Base-by-base conservation (phyloP, 2,329 filamentous ascomycete genomes). In the Aspergillus ibericus region DNA sequence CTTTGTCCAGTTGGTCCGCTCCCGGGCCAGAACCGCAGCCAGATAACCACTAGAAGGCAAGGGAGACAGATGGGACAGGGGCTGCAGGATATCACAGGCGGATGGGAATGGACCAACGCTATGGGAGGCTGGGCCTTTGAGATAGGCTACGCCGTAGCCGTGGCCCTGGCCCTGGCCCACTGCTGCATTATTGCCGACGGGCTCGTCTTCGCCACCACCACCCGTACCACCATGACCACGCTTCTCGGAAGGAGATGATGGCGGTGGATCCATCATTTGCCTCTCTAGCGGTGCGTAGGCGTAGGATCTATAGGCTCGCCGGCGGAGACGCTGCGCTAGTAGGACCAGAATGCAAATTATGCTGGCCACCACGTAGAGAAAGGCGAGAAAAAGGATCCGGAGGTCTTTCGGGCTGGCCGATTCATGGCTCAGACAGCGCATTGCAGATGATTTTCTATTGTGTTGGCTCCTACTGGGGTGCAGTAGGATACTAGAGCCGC, bases 11-110 rank as follows among this genome's bases (percentile, higher is more conserved):
- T 20, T 46, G 32, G 34, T 46, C 53, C 56, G 61, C 36, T 64
- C 63, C 8, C 61, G 59, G 40, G 53, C 46, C 40, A 66, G 40
- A 20, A 63, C 51, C 7, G 66, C 58, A 20, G 64, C 67, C 20
- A 69, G 47, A 55, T 68, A 64, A 51, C 67, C 67, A 61, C 67
- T 69, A 4, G 66, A 58, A 20, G 67, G 67, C 59, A 69, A 56
- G 18, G 59, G 56, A 29, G 63, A 63, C 44, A 56, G 47, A 18
- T 63, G 60, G 15, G 67, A 69, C 55, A 69, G 53, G 32, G 67
- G 67, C 50, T 64, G 60, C 59, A 69, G 56, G 42, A 69, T 63
- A 61, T 67, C 67, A 55, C 67, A 67, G 35, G 67, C 64, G 25
- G 67, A 67, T 44, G 66, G 66, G 27, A 67, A 47, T 8, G 55